These are phyloP conservation scores for Naganishia liquefaciens DNA, from an alignment of 1,284 basidiomycete species.

Conservation along the genomic window DNA sequence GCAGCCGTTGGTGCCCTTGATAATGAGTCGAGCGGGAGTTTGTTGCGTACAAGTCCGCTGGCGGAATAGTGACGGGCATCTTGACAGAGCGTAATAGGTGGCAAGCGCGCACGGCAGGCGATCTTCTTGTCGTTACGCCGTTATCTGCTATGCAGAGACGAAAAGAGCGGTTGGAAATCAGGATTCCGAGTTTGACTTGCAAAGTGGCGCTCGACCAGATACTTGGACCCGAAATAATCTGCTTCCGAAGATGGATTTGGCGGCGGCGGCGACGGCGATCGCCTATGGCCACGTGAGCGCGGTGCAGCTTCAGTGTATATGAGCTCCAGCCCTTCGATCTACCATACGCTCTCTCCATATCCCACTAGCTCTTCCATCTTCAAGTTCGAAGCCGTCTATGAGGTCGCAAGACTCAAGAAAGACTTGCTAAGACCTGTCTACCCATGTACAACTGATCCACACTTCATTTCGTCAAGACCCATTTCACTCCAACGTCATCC, in stretches of 20 bases:
- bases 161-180: no score
- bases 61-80: constrained; percentile 32
- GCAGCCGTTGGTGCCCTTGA: constrained; percentile 21
- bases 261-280: constrained; percentile 10
- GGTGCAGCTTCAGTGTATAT: no score
- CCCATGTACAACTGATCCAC: no score
- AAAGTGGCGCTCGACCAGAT: constrained; percentile 19
- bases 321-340: no score
- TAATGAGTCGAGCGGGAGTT: constrained; percentile 17
- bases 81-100: neutral
- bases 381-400: neutral
- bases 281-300: neutral
- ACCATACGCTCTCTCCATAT: no score
- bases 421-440: no score
- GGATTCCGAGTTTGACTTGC: neutral
- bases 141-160: no score
- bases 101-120: neutral
- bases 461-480: no score
- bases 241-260: constrained; percentile 13
- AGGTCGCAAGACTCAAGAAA: no score
- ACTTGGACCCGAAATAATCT: constrained; percentile 27
- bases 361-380: no score
- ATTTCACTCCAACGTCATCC: constrained; percentile 21
- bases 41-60: constrained; percentile 22
- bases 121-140: no score